Conservation (phyloP, 345 rosid species). For the Dimocarpus longan region DNA sequence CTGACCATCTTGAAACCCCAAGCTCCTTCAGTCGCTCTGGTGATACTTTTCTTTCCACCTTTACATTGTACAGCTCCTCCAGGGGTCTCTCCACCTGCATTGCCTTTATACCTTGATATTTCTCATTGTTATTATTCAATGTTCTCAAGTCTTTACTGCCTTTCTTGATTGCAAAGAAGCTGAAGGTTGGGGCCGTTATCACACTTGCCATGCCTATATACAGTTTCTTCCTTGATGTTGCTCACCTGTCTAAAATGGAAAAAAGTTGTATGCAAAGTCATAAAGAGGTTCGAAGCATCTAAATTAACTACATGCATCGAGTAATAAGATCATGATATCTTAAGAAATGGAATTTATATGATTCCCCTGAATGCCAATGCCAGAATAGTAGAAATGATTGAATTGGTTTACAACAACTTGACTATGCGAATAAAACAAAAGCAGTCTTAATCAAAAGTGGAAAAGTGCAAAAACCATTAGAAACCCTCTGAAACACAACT, state of each 20-base stretch:
- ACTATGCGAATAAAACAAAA: not conserved
- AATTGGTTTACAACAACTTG: not conserved
- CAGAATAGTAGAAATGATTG: not conserved
- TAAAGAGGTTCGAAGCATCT: not conserved
- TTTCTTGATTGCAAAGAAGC: slow-evolving; percentile 30
- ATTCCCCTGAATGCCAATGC: not conserved
- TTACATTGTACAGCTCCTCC: slow-evolving; percentile 80
- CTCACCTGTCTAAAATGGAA: slow-evolving; percentile 20
- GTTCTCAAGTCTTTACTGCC: slow-evolving; percentile 20
- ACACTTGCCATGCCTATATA: slow-evolving; percentile 44
- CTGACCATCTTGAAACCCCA: slow-evolving; percentile 80
- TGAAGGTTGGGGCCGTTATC: slow-evolving; percentile 37
- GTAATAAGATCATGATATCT: not conserved
- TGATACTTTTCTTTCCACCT: slow-evolving; percentile 69
- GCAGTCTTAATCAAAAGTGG: not conserved
- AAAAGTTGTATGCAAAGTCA: not conserved
- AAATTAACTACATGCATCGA: slow-evolving; percentile 4
- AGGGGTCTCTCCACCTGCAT: slow-evolving; percentile 66
- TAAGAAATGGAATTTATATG: not conserved
- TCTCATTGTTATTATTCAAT: slow-evolving; percentile 12
- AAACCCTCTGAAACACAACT: not conserved
- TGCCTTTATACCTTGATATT: slow-evolving; percentile 42
- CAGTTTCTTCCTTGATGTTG: not conserved
- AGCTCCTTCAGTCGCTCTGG: slow-evolving; percentile 60
- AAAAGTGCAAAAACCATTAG: not conserved